Base-by-base conservation (phyloP, 768 basidiomycete species). In the Boletus rubescentipes region DNA sequence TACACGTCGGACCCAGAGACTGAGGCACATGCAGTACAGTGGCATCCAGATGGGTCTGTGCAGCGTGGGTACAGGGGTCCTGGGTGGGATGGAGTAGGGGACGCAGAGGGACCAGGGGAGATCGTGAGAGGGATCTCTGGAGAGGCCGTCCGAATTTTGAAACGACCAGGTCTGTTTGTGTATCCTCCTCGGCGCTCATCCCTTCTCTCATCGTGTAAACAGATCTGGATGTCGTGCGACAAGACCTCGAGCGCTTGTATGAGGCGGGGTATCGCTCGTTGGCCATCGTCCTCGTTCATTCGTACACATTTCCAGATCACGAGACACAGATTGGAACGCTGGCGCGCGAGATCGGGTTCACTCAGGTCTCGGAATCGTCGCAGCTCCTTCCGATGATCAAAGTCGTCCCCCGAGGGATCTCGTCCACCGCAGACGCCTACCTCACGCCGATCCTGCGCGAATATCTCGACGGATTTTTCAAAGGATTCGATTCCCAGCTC, bases 371-470 rank as follows among this genome's bases (percentile, higher is more conserved):
- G 2, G 84, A 91, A 61, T 95, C 93, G 0, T 87, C 91, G 3
- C 83, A 86, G 56, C 77, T 95, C n/a, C 79, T 92, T 29, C 90
- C 93, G 3, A 93, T 93, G 90, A 95, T 96, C 77, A 93, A 93
- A 73, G 89, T 95, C 80, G 91, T 97, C 10, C 90, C 93, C 2
- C 87, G 95, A 0, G 95, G 93, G 2, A 85, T 89, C 10, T 96
- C 93, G 0, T 89, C 91, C 1, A 95, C 93, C 0, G 95, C 93
- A 1, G 95, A 98, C 61, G 95, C 95, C 1, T 98, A 98, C 69
- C 84, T 98, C 36, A 97, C 94, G 0, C 95, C 95, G 14, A 89
- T 97, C 57, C 72, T 97, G 23, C 71, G 78, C 10, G 79, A 84
- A 12, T 98, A 98, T 64, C 79, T 98, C 5, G 89, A 93, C 57